A percentile compares a stretch with the other conserved stretches of the same genome.
These are phyloP conservation scores for Solanum ossicruentum DNA, from an alignment of 257 asterid species.

Conservation along the genomic window DNA sequence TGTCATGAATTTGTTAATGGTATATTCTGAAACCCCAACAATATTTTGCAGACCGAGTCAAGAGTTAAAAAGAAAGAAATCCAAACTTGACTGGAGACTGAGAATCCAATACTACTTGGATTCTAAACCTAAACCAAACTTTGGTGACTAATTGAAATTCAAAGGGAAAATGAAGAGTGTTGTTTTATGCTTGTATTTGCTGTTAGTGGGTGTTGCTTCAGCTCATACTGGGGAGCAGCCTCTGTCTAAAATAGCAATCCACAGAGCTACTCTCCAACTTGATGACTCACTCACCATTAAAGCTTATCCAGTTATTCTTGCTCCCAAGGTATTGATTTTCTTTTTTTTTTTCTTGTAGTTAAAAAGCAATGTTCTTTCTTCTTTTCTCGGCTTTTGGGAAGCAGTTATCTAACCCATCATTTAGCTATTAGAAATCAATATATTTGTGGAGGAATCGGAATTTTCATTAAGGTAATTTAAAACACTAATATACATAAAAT, in stretches of 20 bases:
- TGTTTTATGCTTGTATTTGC: not conserved
- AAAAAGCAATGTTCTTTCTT: not conserved
- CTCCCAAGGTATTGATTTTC: constrained; percentile 19
- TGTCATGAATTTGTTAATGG: no score
- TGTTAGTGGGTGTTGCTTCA: constrained; percentile 9
- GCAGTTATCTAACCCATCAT: not conserved
- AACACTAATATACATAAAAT: not conserved
- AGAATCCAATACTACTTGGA: not conserved
- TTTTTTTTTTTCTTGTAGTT: not conserved
- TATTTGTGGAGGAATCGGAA: not conserved
- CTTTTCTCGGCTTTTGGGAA: not conserved
- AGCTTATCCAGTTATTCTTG: constrained; percentile 59
- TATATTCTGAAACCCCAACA: no score
- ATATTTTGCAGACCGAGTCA: not conserved
- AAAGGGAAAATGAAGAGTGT: not conserved
- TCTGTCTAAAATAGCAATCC: constrained; percentile 61
- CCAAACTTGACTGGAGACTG: not conserved
- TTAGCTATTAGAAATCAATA: not conserved
- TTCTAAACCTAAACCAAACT: not conserved
- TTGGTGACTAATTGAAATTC: no score
- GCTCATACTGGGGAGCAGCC: constrained; percentile 66
- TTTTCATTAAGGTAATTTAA: no score
- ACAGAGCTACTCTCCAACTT: constrained; percentile 34
- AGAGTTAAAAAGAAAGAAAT: not conserved
- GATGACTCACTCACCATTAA: constrained; percentile 39